Evolutionary conservation across 2,329 filamentous ascomycete genomes (phyloP).

Genomic region (Verticillium nonalfalfae): DNA sequence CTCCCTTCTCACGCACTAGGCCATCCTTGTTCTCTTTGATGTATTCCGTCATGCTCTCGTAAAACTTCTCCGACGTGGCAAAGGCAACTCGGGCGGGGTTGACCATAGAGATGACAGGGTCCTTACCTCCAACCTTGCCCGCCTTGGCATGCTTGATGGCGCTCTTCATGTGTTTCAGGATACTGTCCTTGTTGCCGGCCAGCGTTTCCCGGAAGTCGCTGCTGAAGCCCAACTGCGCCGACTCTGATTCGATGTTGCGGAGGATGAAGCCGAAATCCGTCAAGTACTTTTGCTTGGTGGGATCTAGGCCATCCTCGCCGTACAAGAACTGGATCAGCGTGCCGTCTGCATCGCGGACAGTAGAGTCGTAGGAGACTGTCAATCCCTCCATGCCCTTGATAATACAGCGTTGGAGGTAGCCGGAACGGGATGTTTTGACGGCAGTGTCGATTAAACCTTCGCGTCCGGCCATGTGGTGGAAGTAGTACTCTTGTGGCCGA

Average conservation of each 20-base stretch:
- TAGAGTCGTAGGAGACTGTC: constrained; percentile 86
- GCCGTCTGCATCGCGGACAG: constrained; percentile 89
- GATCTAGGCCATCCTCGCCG: constrained; percentile 91
- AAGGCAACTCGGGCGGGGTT: constrained; percentile 75
- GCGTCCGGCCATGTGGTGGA: constrained; percentile 98
- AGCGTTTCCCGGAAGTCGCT: constrained; percentile 38
- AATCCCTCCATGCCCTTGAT: constrained; percentile 99
- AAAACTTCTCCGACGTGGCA: constrained; percentile 85
- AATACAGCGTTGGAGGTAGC: constrained; percentile 91
- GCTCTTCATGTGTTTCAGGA: constrained; percentile 75
- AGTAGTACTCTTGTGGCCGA: constrained; percentile 95
- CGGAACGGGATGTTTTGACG: constrained; percentile 95
- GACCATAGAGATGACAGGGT: constrained; percentile 68
- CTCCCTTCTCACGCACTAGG: constrained; percentile 38
- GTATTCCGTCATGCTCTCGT: constrained; percentile 65
- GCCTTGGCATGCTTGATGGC: constrained; percentile 66
- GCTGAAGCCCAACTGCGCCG: constrained; percentile 67
- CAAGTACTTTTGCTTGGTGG: constrained; percentile 89
- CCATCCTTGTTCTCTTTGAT: constrained; percentile 68
- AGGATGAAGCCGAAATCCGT: constrained; percentile 86
- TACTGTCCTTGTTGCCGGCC: constrained; percentile 48
- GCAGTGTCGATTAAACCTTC: constrained; percentile 98
- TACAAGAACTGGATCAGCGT: constrained; percentile 93
- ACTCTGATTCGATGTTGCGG: constrained; percentile 76
- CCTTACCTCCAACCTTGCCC: constrained; percentile 51